These are phyloP conservation scores for Holtermannia corniformis DNA, from an alignment of 768 basidiomycete species.

Conservation along the genomic window DNA sequence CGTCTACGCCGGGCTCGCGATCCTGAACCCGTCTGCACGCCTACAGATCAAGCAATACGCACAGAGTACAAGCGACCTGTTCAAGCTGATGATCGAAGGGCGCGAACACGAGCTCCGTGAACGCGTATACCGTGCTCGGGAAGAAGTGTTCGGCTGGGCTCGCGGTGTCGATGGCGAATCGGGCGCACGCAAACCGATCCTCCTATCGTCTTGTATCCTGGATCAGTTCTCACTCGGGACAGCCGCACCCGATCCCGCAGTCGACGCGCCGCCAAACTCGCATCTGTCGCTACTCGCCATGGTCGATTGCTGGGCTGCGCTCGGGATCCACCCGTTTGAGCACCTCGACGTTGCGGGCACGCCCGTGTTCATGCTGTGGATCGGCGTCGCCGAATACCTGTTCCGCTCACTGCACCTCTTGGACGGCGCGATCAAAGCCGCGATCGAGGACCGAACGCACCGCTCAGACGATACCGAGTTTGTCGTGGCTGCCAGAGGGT, in stretches of 20 bases:
- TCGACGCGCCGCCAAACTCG: slow-evolving; percentile 54
- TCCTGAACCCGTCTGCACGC: slow-evolving; percentile 84
- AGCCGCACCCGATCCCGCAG: slow-evolving; percentile 33
- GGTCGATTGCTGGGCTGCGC: slow-evolving; percentile 94
- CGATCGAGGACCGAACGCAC: slow-evolving; percentile 65
- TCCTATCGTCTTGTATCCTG: slow-evolving; percentile 72
- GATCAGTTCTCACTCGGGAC: slow-evolving; percentile 83
- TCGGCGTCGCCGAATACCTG: slow-evolving; percentile 87
- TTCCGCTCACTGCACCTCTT: slow-evolving; percentile 62
- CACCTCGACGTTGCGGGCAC: slow-evolving; percentile 91
- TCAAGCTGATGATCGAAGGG: slow-evolving; percentile 81
- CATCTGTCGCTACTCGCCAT: slow-evolving; percentile 91
- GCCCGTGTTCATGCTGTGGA: slow-evolving; percentile 90
- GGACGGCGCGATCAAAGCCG: slow-evolving; percentile 62
- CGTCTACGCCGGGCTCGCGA: slow-evolving; percentile 97
- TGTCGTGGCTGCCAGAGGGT: slow-evolving; percentile 81
- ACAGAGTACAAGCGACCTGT: slow-evolving; percentile 71
- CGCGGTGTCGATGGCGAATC: slow-evolving; percentile 22
- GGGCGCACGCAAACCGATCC: slow-evolving; percentile 50
- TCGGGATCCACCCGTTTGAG: slow-evolving; percentile 75
- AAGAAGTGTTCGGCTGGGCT: slow-evolving; percentile 60
- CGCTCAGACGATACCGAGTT: slow-evolving; percentile 89
- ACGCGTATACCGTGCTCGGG: slow-evolving; percentile 64
- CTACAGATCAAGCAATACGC: slow-evolving; percentile 87
- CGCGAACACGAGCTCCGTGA: slow-evolving; percentile 52